phyloP scores from a whole-genome alignment of 2,329 filamentous ascomycete species.

The Phialophora expanda region DNA sequence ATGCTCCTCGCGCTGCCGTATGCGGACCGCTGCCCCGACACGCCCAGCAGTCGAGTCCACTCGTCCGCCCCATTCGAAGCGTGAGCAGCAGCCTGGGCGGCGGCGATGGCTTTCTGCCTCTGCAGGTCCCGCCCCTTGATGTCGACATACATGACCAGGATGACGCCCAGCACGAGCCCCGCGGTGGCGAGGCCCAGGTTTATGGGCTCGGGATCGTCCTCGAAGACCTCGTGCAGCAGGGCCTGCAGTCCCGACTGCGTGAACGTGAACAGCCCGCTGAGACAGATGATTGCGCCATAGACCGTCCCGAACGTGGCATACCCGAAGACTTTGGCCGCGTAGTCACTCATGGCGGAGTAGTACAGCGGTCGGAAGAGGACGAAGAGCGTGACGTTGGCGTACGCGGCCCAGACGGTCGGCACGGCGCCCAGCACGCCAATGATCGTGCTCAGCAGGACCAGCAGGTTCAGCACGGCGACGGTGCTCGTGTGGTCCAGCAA shows the following conservation, averaged over 20 bases:
- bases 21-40: background rate
- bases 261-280: slow-evolving; percentile 83
- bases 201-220: slow-evolving; percentile 75
- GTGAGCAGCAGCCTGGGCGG: slow-evolving; percentile 11
- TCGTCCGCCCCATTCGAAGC: slow-evolving; percentile 9
- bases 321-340: slow-evolving; percentile 88
- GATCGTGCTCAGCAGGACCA: slow-evolving; percentile 73
- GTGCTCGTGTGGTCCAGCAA: slow-evolving; percentile 80
- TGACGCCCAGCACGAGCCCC: slow-evolving; percentile 68
- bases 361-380: slow-evolving; percentile 87
- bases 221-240: slow-evolving; percentile 73
- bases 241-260: slow-evolving; percentile 79
- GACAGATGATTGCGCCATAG: slow-evolving; percentile 86
- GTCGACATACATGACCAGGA: slow-evolving; percentile 71
- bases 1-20: slow-evolving; percentile 14
- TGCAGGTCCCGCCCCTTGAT: slow-evolving; percentile 50
- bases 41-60: background rate
- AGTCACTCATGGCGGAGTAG: slow-evolving; percentile 89
- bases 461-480: slow-evolving; percentile 68
- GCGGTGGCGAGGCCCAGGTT: slow-evolving; percentile 70
- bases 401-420: slow-evolving; percentile 70
- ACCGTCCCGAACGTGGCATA: slow-evolving; percentile 91
- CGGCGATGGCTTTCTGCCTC: slow-evolving; percentile 21
- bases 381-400: slow-evolving; percentile 80
- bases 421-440: slow-evolving; percentile 80